Conservation (phyloP, 2,329 filamentous ascomycete species). For the Sporothrix curviconia region DNA sequence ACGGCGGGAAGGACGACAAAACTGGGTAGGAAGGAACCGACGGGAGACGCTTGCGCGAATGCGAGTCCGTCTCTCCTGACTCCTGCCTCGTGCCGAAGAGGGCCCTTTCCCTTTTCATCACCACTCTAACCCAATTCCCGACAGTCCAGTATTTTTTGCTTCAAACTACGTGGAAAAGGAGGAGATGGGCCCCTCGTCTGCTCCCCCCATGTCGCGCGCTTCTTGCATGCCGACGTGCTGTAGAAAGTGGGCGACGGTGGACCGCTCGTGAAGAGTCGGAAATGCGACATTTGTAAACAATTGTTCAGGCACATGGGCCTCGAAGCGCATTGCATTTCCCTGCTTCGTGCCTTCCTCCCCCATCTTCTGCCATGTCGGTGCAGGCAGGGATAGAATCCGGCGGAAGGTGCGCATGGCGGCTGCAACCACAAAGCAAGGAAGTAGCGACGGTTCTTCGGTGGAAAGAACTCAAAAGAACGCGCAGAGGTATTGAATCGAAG, state of each 20-base stretch:
- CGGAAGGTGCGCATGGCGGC: not conserved
- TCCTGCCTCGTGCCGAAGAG: not conserved
- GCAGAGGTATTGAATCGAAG: not conserved
- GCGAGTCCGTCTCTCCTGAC: slow-evolving; percentile 1
- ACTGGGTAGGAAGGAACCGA: not conserved
- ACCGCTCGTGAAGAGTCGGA: not conserved
- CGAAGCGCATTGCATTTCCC: not conserved
- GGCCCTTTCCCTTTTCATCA: slow-evolving; percentile 7
- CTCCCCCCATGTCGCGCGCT: not conserved
- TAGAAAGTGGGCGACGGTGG: slow-evolving; percentile 5
- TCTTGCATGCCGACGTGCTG: not conserved
- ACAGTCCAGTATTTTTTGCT: not conserved
- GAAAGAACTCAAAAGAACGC: not conserved
- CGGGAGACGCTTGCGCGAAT: not conserved
- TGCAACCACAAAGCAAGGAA: slow-evolving; percentile 10
- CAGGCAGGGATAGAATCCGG: not conserved
- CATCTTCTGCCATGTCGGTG: not conserved
- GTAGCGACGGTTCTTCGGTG: not conserved
- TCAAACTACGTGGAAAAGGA: not conserved
- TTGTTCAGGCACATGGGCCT: not conserved
- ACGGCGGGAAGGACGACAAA: not conserved
- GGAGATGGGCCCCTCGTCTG: not conserved
- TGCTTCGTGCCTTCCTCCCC: not conserved
- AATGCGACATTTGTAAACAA: not conserved
- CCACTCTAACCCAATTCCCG: not conserved